These are phyloP conservation scores for Paramecium primaurelia DNA, from an alignment of 73 alveolate genomes.

Conservation along the genomic window DNA sequence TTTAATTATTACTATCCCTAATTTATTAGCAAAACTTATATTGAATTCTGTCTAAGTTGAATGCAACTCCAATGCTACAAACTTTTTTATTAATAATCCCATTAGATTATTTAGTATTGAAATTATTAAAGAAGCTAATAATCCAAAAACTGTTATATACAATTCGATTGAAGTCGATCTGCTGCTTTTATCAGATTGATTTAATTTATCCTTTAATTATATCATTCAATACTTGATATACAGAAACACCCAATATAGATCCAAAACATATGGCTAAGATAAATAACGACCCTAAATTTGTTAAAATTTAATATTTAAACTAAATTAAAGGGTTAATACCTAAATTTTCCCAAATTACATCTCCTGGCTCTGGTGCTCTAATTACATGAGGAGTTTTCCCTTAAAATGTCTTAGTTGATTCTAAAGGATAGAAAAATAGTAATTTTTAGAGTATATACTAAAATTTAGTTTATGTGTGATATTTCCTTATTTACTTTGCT, in stretches of 20 bases:
- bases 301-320: neutral
- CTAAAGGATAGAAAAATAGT: neutral
- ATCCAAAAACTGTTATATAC: neutral
- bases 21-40: conserved; percentile 5
- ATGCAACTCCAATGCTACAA: neutral
- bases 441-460: neutral
- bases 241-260: neutral
- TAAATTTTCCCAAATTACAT: conserved; percentile 19
- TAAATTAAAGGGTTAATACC: neutral
- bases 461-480: neutral
- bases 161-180: neutral
- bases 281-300: neutral
- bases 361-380: conserved; percentile 48
- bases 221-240: neutral
- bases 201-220: neutral
- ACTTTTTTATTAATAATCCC: neutral
- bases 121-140: neutral
- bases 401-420: neutral
- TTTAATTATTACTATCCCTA: neutral
- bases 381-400: neutral
- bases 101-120: neutral
- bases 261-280: neutral
- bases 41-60: conserved; percentile 8
- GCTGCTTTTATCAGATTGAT: neutral
- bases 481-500: neutral